Base-by-base conservation (phyloP, 352 stramenopile species). In the Labyrinthula sp. region DNA sequence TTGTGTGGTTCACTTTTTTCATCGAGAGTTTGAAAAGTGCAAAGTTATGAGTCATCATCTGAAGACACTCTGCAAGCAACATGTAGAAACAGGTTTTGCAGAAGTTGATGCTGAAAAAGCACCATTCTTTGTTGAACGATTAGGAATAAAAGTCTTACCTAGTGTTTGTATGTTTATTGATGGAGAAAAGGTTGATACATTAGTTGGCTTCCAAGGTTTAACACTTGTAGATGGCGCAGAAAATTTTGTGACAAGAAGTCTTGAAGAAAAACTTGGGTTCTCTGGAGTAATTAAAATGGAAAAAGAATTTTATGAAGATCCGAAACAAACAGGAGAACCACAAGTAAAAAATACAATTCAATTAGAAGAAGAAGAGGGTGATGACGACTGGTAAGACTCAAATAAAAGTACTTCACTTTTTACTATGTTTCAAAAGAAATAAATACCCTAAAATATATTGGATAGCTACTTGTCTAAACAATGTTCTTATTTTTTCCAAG, bases 1-100 rank as follows among this genome's bases (percentile, higher is more conserved):
- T 25, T 25, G n/a, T 6, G 46, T 54, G 36, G 43, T 17, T 18
- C 43, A 52, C 43, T 52, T 52, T 33, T 54, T 25, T 15, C 83
- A 95, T 61, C 70, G 82, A 22, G 85, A 95, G 48, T 95, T 95
- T 66, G 75, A 93, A 63, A 67, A 75, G 18, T 95, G 82, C 66
- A 91, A 92, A 64, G 82, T 96, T 57, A 91, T 95, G 79, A 82
- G 95, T 61, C 87, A 79, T 59, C 72, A 82, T 56, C 62, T 87
- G 18, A 63, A 65, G 25, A 57, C 73, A 10, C 56, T 81, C 15
- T 63, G 63, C 0, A 31, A 36, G 10, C 36, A 60, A 17, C 71
- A 83, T 54, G 31, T 75, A 9, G 75, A 90, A 58, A 87, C 77
- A 52, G 94, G 94, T 30, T 67, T 69, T 38, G 37, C 67, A 22